phyloP scores from a whole-genome alignment of 2,329 filamentous ascomycete species.

The Lomentospora prolificans region DNA sequence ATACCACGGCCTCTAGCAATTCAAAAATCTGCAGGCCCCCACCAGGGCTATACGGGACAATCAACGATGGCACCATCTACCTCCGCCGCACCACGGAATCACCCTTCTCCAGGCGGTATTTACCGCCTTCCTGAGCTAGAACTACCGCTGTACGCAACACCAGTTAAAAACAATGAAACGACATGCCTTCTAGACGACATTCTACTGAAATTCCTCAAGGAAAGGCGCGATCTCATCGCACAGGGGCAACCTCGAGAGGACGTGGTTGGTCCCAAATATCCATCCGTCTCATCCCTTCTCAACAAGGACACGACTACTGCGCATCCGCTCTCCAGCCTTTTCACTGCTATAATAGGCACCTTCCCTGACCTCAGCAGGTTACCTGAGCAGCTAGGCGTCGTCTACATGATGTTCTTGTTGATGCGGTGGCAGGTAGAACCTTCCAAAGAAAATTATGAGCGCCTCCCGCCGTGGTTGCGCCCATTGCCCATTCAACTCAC shows the following conservation, averaged over 20 bases:
- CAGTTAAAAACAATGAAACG: conserved; percentile 23
- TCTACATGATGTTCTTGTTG: conserved; percentile 79
- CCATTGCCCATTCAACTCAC: conserved; percentile 59
- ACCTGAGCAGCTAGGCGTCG: conserved; percentile 70
- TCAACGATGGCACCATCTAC: not conserved
- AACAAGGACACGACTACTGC: conserved; percentile 56
- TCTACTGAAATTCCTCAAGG: conserved; percentile 68
- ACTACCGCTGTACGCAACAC: conserved; percentile 47
- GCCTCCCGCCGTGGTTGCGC: conserved; percentile 62
- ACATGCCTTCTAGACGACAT: conserved; percentile 72
- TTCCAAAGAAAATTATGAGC: conserved; percentile 67
- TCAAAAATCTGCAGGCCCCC: not conserved
- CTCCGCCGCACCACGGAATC: not conserved
- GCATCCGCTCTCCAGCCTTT: conserved; percentile 73
- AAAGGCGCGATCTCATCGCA: conserved; percentile 55
- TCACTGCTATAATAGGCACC: conserved; percentile 75
- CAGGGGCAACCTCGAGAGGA: conserved; percentile 55
- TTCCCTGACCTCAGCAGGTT: conserved; percentile 71
- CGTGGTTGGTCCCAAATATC: conserved; percentile 68
- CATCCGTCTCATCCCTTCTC: conserved; percentile 67
- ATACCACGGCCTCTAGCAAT: not conserved
- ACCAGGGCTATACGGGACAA: not conserved
- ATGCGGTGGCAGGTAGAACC: conserved; percentile 81
- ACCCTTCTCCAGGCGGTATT: not conserved
- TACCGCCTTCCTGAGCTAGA: not conserved